Evolutionary conservation across 2,329 filamentous ascomycete genomes (phyloP), one percentile per base, ranked within the genome.

Genomic region (Colletotrichum scovillei): DNA sequence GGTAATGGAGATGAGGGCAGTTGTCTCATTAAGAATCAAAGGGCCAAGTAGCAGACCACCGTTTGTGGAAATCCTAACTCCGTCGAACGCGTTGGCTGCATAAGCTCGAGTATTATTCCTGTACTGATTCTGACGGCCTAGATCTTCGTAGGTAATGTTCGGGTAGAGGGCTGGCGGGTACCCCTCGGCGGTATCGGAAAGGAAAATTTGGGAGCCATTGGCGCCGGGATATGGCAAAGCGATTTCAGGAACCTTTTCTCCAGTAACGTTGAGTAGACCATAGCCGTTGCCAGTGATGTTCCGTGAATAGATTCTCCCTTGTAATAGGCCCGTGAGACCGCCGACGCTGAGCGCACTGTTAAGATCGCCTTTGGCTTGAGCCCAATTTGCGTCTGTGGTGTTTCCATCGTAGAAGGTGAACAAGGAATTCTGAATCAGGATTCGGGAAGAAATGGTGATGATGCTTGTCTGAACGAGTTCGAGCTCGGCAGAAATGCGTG

Each of bases 1-100:
- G 0, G 95, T 97, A 72, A 97, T 86, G 2, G 95, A 98, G 14
- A 97, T 81, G 12, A 98, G 84, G 26, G 94, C 93, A 75, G 93
- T 93, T 0, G 91, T 90, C 57, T 89, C 84, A 79, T 97, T 97
- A 75, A 97, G 82, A 28, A 89, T 86, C 70, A 94, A 86, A 0
- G 95, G 95, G 0, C 95, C 95, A 0, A 97, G 87, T 1, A 98
- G 83, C n/a, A 98, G 85, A 1, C 91, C 91, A 60, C 81, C 85
- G 64, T 85, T 85, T 64, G 82, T 84, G 74, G 84, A 86, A 46
- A 90, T 85, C n/a, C 82, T 82, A 69, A 89, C 84, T 30, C 81
- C 86, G 1, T 84, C 84, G 71, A 89, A 91, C 28, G 86, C 86
- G 68, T 83, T 83, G 56, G 88, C 89, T 11, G 83, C 79, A 69